Conservation (phyloP, 768 basidiomycete genomes). For the Mycena filopes region DNA sequence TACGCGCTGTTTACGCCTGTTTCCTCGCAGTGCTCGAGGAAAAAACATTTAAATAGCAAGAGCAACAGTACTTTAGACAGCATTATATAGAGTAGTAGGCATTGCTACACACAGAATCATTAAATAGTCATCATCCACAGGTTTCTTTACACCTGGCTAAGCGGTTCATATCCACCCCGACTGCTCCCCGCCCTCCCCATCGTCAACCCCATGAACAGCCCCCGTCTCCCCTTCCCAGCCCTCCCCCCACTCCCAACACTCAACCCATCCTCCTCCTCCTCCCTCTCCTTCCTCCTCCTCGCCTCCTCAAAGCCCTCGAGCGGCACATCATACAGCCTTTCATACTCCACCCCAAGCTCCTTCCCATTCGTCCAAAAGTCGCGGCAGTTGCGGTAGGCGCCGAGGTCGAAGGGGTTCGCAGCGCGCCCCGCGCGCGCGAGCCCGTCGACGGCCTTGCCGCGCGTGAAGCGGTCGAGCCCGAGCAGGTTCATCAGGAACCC, state of each 20-base stretch:
- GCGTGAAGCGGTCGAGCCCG: constrained; percentile 94
- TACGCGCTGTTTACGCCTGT: too few species aligned
- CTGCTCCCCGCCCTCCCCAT: constrained; percentile 61
- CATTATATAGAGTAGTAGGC: constrained; percentile 19
- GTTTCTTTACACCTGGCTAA: constrained; percentile 64
- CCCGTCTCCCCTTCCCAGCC: constrained; percentile 50
- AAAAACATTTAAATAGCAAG: too few species aligned
- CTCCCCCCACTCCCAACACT: constrained; percentile 40
- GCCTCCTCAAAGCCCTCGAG: constrained; percentile 85
- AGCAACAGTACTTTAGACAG: background rate
- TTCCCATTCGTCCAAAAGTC: constrained; percentile 94
- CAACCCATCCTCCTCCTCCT: constrained; percentile 64
- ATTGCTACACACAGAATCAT: background rate
- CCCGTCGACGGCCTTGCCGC: constrained; percentile 88
- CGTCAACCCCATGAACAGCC: constrained; percentile 60
- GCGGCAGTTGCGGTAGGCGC: constrained; percentile 79
- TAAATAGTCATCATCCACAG: background rate
- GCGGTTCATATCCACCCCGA: constrained; percentile 71
- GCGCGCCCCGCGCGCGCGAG: constrained; percentile 80
- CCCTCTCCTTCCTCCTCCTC: constrained; percentile 66
- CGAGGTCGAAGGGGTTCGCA: constrained; percentile 93
- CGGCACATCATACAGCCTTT: constrained; percentile 89
- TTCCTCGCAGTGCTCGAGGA: too few species aligned
- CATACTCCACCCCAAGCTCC: constrained; percentile 92
- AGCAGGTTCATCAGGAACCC: constrained; percentile 90